Evolutionary conservation across 129 eudicot genomes (phyloP).

Genomic region (Pittosporum tobira): DNA sequence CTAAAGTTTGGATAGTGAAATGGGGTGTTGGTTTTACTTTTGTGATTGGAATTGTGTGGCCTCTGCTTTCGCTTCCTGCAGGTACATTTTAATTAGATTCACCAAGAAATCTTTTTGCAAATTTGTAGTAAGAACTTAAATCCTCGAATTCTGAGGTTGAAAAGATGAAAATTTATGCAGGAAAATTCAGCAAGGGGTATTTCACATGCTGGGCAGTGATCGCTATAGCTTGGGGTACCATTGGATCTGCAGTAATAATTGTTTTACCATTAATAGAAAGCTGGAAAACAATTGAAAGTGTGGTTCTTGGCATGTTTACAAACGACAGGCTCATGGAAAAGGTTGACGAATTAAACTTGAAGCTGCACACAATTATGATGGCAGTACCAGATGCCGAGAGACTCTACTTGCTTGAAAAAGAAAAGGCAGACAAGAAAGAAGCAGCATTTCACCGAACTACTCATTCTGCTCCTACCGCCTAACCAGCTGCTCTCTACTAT

Average conservation of each 20-base stretch:
- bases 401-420: slow-evolving; percentile 63
- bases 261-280: slow-evolving; percentile 75
- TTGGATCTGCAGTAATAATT: slow-evolving; percentile 82
- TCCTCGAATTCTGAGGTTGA: not conserved
- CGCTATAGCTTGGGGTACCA: slow-evolving; percentile 94
- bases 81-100: slow-evolving; percentile 46
- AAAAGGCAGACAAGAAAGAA: slow-evolving; percentile 65
- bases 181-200: slow-evolving; percentile 63
- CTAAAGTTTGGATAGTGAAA: slow-evolving; percentile 80
- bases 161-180: slow-evolving; percentile 24
- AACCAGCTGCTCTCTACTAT: too few relatives aligned
- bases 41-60: slow-evolving; percentile 73
- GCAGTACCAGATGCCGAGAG: slow-evolving; percentile 87
- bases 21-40: slow-evolving; percentile 92
- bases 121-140: slow-evolving; percentile 3
- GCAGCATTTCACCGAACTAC: slow-evolving; percentile 27
- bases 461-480: not conserved
- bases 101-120: too few relatives aligned
- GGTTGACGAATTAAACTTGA: slow-evolving; percentile 61
- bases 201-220: slow-evolving; percentile 94
- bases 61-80: slow-evolving; percentile 86
- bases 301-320: slow-evolving; percentile 72
- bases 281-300: slow-evolving; percentile 63
- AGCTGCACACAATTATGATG: slow-evolving; percentile 58
- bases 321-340: slow-evolving; percentile 69